A percentile compares a stretch with the other conserved stretches of the same genome.
These are phyloP conservation scores for Aegilops longissima DNA, from an alignment of 176 grass and related monocot genomes.

Conservation along the genomic window DNA sequence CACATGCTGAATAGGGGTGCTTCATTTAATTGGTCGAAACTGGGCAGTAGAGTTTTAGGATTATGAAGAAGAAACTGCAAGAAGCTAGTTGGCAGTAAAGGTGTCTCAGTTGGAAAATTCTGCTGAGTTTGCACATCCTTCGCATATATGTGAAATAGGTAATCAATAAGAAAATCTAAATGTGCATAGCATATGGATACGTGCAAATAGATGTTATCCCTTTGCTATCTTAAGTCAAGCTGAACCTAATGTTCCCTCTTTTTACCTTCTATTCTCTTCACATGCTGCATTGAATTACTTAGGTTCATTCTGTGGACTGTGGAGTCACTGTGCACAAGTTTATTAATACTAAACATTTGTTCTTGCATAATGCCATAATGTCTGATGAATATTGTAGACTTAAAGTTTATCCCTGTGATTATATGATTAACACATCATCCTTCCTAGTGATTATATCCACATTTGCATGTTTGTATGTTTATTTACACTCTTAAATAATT, in stretches of 20 bases:
- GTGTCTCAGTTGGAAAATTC: slow-evolving; percentile 16
- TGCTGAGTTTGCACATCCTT: slow-evolving; percentile 19
- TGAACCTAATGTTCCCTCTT: neutral
- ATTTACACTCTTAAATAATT: neutral
- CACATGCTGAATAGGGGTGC: slow-evolving; percentile 61
- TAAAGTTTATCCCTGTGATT: neutral
- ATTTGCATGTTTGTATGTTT: neutral
- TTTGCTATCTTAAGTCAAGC: slow-evolving; percentile 3
- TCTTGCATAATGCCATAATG: neutral
- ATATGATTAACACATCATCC: neutral
- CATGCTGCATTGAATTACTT: slow-evolving; percentile 5
- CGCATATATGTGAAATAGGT: slow-evolving; percentile 14
- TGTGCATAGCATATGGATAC: neutral
- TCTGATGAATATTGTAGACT: neutral
- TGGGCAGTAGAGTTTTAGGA: slow-evolving; percentile 61
- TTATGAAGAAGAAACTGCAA: slow-evolving; percentile 81
- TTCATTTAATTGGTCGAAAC: slow-evolving; percentile 72
- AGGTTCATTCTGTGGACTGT: neutral
- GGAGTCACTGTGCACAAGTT: neutral
- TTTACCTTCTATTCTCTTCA: slow-evolving; percentile 18
- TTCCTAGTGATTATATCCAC: neutral
- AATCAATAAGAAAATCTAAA: neutral
- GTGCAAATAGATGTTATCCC: neutral
- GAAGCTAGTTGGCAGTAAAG: slow-evolving; percentile 65
- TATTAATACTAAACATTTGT: neutral